phyloP scores from a whole-genome alignment of 352 stramenopile species.

The Phytophthora melonis region DNA sequence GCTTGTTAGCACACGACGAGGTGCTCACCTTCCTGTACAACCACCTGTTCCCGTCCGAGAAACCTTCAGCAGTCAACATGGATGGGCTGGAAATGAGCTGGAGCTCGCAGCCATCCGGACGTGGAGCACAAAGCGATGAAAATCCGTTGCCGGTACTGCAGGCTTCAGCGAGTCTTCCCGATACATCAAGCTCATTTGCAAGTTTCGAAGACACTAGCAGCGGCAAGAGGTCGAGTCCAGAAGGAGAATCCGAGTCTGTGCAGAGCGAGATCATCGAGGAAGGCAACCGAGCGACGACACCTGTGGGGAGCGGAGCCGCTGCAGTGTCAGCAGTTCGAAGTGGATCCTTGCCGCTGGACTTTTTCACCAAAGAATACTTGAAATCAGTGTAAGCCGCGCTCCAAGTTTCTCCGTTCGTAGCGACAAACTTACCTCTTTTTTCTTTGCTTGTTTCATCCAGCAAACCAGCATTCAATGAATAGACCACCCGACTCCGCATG shows the following conservation, averaged over 20 bases:
- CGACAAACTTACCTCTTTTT: constrained; percentile 9
- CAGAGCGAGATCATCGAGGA: constrained; percentile 21
- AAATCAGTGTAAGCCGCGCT: constrained; percentile 47
- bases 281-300: constrained; percentile 28
- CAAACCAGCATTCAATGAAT: constrained; percentile 30
- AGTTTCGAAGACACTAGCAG: constrained; percentile 26
- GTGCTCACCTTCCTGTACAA: constrained; percentile 81
- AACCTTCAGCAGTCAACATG: constrained; percentile 6
- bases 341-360: constrained; percentile 50
- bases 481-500: constrained; percentile 10
- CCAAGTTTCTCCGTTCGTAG: background rate
- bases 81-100: constrained; percentile 25
- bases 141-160: constrained; percentile 26
- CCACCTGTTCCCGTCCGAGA: constrained; percentile 71
- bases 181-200: constrained; percentile 27
- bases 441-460: constrained; percentile 4
- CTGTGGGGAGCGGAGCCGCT: constrained; percentile 51
- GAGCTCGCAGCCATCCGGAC: constrained; percentile 15
- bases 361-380: constrained; percentile 66
- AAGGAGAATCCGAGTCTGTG: background rate
- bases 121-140: constrained; percentile 7
- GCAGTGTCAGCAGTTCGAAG: constrained; percentile 47
- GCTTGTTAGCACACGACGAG: constrained; percentile 81
- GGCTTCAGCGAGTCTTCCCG: constrained; percentile 35
- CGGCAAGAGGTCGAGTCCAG: constrained; percentile 21